Evolutionary conservation across 2,329 filamentous ascomycete species (phyloP).

Genomic region (Pestalotiopsis sp.): DNA sequence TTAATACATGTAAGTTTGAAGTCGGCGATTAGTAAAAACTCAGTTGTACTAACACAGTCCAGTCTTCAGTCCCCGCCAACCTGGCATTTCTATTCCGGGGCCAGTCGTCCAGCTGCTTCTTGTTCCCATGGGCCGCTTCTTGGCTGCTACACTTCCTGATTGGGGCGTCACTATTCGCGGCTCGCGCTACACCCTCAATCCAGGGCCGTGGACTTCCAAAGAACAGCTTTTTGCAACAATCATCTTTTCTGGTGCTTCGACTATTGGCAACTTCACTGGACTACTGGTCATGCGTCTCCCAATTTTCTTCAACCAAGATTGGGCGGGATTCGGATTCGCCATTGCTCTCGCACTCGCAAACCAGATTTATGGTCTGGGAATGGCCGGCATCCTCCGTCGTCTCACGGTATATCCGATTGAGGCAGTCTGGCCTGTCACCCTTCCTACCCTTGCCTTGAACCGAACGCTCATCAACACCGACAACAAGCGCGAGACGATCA

Average conservation of each 20-base stretch:
- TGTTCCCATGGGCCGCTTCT: conserved; percentile 38
- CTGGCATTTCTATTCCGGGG: conserved; percentile 41
- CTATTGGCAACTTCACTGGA: conserved; percentile 46
- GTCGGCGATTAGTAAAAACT: conserved; percentile 22
- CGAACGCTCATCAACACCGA: conserved; percentile 45
- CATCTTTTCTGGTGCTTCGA: conserved; percentile 59
- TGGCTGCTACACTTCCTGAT: conserved; percentile 38
- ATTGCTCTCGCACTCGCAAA: conserved; percentile 51
- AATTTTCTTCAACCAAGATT: conserved; percentile 51
- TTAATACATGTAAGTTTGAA: conserved; percentile 14
- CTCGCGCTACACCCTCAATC: conserved; percentile 54
- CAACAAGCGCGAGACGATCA: conserved; percentile 37
- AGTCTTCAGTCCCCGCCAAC: conserved; percentile 45
- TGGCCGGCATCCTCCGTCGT: conserved; percentile 42
- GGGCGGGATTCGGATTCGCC: conserved; percentile 50
- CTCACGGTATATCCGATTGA: conserved; percentile 29
- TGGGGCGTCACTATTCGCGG: conserved; percentile 40
- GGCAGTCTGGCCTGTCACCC: conserved; percentile 46
- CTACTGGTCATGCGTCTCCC: conserved; percentile 51
- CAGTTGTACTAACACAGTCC: conserved; percentile 29
- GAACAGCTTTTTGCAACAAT: conserved; percentile 60
- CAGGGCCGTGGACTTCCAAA: conserved; percentile 60
- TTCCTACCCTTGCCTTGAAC: conserved; percentile 48
- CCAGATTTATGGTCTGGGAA: conserved; percentile 56
- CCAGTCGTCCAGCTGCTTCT: conserved; percentile 44